Evolutionary conservation across 768 basidiomycete species (phyloP), one percentile per base, ranked within the genome.

Genomic region (Lyophyllum atratum): DNA sequence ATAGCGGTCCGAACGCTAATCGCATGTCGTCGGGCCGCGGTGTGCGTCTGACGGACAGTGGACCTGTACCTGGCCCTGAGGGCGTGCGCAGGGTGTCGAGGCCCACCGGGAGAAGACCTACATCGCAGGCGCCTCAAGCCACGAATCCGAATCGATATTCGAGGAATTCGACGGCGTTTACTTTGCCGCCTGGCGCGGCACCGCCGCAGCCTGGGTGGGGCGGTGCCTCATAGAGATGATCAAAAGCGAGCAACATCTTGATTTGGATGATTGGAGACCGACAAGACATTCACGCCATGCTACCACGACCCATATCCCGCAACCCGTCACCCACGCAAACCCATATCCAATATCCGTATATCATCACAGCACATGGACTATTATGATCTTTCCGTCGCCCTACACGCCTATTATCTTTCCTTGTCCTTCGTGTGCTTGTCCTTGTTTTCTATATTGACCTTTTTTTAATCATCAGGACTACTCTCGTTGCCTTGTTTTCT

Each of bases 21-120:
- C 79, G 47, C 68, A 71, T 21, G 79, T 78, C 60, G 76, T 54
- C 49, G 33, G 57, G 54, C 4, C 83, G 90, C 11, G 93, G 95
- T 22, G 80, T 97, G 47, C 87, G 87, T 44, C 72, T 98, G 54
- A 83, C 83, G 53, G 95, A 98, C 62, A 75, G 83, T 64, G 95
- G 95, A 14, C 93, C 92, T 37, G 90, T 95, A 2, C 87, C 90
- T 39, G 82, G 83, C 33, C 82, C 85, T 9, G 86, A 90, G 17
- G 88, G 89, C 52, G 93, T 94, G 25, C 82, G 93, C 39, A 75
- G 93, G 55, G 90, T 95, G 25, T 82, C 90, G 46, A 77, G 91
- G 64, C 84, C 81, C 46, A 66, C 76, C 9, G 73, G 73, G 37
- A 79, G 86, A 62, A 76, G 90, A 44, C 80, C 86, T 14, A 76